A percentile compares a stretch with the other conserved stretches of the same genome.
Evolutionary conservation across 805 yeast species (phyloP).

Genomic region (Diddensiella transvaalensis): DNA sequence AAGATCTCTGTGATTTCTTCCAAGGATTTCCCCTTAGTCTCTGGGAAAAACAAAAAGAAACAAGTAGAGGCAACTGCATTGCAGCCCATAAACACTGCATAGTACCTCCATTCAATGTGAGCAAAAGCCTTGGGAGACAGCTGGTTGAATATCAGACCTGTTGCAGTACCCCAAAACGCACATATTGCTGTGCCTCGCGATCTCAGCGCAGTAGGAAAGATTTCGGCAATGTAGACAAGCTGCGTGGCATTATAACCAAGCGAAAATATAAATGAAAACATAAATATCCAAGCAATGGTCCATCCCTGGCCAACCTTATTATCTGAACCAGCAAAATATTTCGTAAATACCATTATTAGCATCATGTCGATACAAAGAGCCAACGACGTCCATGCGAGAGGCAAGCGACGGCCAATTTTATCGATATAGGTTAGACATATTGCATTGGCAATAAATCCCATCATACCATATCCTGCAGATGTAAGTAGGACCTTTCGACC

Average conservation of each 20-base stretch:
- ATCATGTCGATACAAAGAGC: constrained; percentile 3
- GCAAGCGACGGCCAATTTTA: not conserved
- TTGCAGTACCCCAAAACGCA: not conserved
- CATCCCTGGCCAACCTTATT: not conserved
- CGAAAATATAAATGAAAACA: constrained; percentile 1
- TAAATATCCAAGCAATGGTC: not conserved
- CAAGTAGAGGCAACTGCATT: constrained; percentile 23
- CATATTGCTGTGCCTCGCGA: constrained; percentile 4
- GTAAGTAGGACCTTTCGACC: not conserved
- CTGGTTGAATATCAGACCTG: constrained; percentile 27
- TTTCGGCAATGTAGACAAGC: constrained; percentile 4
- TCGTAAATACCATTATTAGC: not conserved
- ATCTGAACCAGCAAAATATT: not conserved
- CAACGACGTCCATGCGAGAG: not conserved
- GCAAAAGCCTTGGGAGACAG: constrained; percentile 41
- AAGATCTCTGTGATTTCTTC: constrained; percentile 19
- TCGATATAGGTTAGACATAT: not conserved
- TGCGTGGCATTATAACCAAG: not conserved
- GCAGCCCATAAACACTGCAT: constrained; percentile 34
- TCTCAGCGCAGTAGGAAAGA: constrained; percentile 6
- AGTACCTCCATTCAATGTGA: constrained; percentile 41
- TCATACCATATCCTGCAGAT: not conserved
- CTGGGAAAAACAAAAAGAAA: constrained; percentile 15
- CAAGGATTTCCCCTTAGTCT: constrained; percentile 15
- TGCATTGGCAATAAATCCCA: not conserved